phyloP scores from a whole-genome alignment of 176 grass and related monocot species.

The Zoysia pacifica region DNA sequence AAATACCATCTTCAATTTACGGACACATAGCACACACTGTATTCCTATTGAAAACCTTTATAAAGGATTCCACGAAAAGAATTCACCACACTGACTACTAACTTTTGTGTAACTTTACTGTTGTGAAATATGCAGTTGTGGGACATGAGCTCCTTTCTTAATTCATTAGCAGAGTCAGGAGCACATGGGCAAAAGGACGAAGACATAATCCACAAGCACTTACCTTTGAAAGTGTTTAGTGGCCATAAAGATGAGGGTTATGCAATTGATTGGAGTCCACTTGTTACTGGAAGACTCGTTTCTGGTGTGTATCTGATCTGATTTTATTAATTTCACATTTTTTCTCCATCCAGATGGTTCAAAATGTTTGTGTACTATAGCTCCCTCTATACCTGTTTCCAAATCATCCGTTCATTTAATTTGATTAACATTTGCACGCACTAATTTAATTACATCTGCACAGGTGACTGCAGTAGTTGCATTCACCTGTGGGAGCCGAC shows the following conservation, averaged over 20 bases:
- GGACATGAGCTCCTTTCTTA: constrained; percentile 70
- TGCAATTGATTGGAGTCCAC: constrained; percentile 85
- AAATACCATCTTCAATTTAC: neutral
- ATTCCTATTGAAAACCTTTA: neutral
- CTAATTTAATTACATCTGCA: constrained; percentile 5
- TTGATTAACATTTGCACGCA: neutral
- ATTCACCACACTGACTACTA: neutral
- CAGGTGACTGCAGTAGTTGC: constrained; percentile 78
- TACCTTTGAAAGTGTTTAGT: constrained; percentile 67
- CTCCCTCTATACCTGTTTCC: neutral
- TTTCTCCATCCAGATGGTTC: constrained; percentile 7
- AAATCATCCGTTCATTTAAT: constrained; percentile 14
- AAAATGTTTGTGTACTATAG: neutral
- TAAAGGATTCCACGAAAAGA: neutral
- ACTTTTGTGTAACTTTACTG: neutral
- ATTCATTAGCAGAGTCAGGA: constrained; percentile 72
- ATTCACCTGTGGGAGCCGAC: constrained; percentile 92
- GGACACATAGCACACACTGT: neutral
- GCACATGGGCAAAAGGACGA: constrained; percentile 51
- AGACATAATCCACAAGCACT: constrained; percentile 51
- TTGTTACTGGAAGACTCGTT: constrained; percentile 80
- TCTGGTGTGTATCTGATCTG: constrained; percentile 61
- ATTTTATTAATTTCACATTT: constrained; percentile 17
- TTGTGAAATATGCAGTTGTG: constrained; percentile 62
- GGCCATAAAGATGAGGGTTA: constrained; percentile 94